A percentile compares a stretch with the other conserved stretches of the same genome.
Conservation (phyloP, 1,284 basidiomycete genomes). For the Vanrija sp. region DNA sequence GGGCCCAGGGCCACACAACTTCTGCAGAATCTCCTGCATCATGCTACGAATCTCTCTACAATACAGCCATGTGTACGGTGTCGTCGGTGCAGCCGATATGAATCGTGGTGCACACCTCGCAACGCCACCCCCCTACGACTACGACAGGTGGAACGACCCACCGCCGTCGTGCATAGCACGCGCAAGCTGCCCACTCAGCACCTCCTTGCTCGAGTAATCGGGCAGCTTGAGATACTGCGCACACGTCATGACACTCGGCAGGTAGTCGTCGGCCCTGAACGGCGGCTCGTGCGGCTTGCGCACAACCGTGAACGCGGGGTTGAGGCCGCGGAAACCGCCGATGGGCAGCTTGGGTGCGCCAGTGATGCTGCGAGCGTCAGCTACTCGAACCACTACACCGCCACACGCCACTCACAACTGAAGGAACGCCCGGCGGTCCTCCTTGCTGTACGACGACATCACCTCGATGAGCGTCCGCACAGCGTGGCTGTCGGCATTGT, state of each 20-base stretch:
- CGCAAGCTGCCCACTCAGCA: constrained; percentile 73
- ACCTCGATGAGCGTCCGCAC: constrained; percentile 83
- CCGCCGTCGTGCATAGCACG: constrained; percentile 84
- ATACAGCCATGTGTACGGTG: no score
- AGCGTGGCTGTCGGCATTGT: constrained; percentile 86
- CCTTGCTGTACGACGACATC: constrained; percentile 72
- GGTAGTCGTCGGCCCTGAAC: constrained; percentile 84
- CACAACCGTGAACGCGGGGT: constrained; percentile 92
- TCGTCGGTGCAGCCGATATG: no score
- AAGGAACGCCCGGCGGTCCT: constrained; percentile 77
- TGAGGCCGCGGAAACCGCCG: constrained; percentile 92
- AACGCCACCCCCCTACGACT: constrained; percentile 25
- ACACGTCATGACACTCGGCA: constrained; percentile 64
- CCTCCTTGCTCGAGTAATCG: constrained; percentile 78
- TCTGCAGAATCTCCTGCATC: no score
- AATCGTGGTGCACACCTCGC: no score
- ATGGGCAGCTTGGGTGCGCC: constrained; percentile 92
- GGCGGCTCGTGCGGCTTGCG: constrained; percentile 92
- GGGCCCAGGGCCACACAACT: no score
- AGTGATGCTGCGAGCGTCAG: constrained; percentile 59
- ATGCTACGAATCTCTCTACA: no score
- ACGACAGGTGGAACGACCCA: constrained; percentile 92
- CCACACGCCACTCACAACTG: constrained; percentile 60
- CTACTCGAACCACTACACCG: neutral
- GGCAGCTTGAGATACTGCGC: constrained; percentile 78